Evolutionary conservation across 257 asterid species (phyloP).

Genomic region (Solanum megistacrolobum): DNA sequence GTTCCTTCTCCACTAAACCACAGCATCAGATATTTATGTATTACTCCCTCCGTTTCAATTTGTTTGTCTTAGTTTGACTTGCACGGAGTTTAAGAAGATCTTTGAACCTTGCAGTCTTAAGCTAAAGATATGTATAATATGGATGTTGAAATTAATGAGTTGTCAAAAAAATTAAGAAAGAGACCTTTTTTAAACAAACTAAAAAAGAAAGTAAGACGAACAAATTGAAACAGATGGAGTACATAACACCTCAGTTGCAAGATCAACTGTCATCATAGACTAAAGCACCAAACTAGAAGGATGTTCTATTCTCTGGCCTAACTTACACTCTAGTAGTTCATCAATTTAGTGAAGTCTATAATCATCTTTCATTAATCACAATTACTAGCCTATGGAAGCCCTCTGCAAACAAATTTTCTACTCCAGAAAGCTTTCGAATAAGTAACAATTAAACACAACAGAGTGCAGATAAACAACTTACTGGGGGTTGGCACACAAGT

Average conservation of each 20-base stretch:
- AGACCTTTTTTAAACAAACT: not conserved
- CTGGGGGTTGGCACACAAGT: constrained; percentile 72
- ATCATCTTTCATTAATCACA: not conserved
- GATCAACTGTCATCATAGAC: not conserved
- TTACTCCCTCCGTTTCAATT: not conserved
- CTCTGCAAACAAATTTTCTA: not conserved
- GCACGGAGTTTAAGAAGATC: not conserved
- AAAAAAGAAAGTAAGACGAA: not conserved
- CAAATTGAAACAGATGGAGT: not conserved
- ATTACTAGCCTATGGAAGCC: not conserved
- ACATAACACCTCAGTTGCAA: not conserved
- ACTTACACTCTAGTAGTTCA: not conserved
- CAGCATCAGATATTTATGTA: not conserved
- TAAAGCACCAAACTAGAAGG: no score
- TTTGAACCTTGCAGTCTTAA: not conserved
- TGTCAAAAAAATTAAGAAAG: not conserved
- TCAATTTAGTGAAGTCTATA: not conserved
- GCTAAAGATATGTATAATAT: not conserved
- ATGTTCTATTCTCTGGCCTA: no score
- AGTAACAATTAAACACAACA: not conserved
- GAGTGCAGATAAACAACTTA: constrained; percentile 23
- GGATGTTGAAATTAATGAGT: not conserved
- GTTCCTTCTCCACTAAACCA: not conserved
- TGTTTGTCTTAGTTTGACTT: not conserved
- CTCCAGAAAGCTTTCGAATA: not conserved